Base-by-base conservation (phyloP, 495 filamentous ascomycete species). In the Tuber aestivum region DNA sequence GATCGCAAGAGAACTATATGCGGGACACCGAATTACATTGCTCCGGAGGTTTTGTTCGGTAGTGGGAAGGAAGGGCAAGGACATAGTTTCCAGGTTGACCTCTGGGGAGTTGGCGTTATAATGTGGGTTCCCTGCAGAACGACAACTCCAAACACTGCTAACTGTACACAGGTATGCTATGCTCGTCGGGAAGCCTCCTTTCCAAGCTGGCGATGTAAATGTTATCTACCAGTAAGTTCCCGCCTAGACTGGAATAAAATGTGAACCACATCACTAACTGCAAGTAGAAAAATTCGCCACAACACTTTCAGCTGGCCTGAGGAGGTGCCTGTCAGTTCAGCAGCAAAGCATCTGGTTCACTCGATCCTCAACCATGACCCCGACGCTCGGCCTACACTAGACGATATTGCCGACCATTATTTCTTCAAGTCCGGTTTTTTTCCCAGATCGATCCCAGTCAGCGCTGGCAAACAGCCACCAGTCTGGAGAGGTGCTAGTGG, bases 21-120 rank as follows among this genome's bases (percentile, higher is more conserved):
- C 78, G 96, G 96, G 42, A 98, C 96, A 20, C 96, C 96, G 2
- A 98, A 98, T 83, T 99, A 99, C 84, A 97, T 99, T 83, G 96
- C 96, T 0, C 95, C 95, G 3, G 95, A 99, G 83, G 94, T 99
- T 27, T 72, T 83, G 18, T 83, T 83, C 69, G 80, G 80, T 37
- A 75, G 75, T 61, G 81, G 81, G 32, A 80, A 82, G 45, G 78
- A 82, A 70, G 81, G 80, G 27, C 78, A 78, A 69, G 82, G 82
- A 3, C 82, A 83, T 70, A 79, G 79, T 32, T 83, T 81, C 75
- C 92, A 92, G 82, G 95, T 99, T 12, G 95, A 99, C 83, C 90
- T 98, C 75, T 99, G 95, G 95, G 95, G 95, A 23, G 87, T 98
- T 74, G 95, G 95, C 48, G 93, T 98, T 73, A 97, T 99, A 76